Base-by-base conservation (phyloP, 2,329 filamentous ascomycete genomes). In the Fonsecaea multimorphosa region DNA sequence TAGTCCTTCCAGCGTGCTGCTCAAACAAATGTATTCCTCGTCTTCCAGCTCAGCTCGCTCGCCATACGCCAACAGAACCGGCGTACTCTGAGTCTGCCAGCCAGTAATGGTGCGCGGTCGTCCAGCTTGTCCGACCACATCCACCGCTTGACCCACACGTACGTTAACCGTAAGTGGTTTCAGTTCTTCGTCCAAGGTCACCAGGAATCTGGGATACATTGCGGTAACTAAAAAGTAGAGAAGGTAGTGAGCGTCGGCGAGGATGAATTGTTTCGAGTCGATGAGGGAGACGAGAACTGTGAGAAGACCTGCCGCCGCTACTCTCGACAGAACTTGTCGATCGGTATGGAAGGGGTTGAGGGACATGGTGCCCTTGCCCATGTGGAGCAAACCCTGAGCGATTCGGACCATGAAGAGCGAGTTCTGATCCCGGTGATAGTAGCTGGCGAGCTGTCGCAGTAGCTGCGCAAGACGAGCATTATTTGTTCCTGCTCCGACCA, bases 21-120 rank as follows among this genome's bases (percentile, higher is more conserved):
- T 96, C 75, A 99, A 82, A 79, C 91, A 92, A 70, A 98, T 89
- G 78, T 98, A 99, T 81, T 99, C 89, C 81, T 99, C 95, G 74
- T 99, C 95, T 79, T 99, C 95, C 58, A 99, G 83, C 83, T 99
- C 95, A 9, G 95, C 95, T 74, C 96, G 86, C 83, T 99, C 95
- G 32, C 96, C 95, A 75, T 97, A 90, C n/a, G 92, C 90, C 73
- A 99, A 83, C 65, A 99, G 83, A 54, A 99, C 95, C 0, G 95
- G 95, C n/a, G 95, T 99, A 82, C 92, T 97, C 84, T 99, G 95
- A 71, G 95, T 99, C 81, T 99, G 95, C 95, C 95, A 99, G 60
- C 95, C 95, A 9, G 95, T 99, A 74, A 99, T 99, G 1, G 95
- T 99, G 89, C 99, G 98, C 72, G 95, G 95, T 69, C 94, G 87